Conservation (phyloP, 805 yeast species). For the Wickerhamiella kurtzmanii region DNA sequence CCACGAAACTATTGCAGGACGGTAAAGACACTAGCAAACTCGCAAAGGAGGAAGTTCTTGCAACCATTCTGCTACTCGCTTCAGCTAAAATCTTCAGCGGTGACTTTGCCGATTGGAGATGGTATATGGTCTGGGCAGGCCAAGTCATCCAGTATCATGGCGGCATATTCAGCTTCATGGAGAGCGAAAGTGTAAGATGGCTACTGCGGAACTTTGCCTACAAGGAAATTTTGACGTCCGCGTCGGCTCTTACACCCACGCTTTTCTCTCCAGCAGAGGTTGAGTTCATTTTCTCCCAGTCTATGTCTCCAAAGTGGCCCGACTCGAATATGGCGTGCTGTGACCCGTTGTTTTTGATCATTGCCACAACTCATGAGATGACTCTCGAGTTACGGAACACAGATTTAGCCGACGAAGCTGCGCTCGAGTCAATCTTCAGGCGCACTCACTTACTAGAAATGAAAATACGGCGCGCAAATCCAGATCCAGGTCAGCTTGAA, state of each 20-base stretch:
- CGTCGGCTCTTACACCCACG: slow-evolving; percentile 40
- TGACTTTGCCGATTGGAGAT: slow-evolving; percentile 64
- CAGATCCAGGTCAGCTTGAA: slow-evolving; percentile 36
- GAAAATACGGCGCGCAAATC: slow-evolving; percentile 38
- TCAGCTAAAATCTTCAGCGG: slow-evolving; percentile 76
- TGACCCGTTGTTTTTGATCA: slow-evolving; percentile 45
- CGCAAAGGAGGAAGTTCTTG: slow-evolving; percentile 33
- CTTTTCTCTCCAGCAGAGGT: slow-evolving; percentile 38
- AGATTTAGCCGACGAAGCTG: slow-evolving; percentile 7
- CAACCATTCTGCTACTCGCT: slow-evolving; percentile 52
- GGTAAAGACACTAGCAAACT: slow-evolving; percentile 7
- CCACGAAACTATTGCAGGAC: slow-evolving; percentile 14
- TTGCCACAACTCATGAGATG: slow-evolving; percentile 56
- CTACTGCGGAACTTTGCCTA: slow-evolving; percentile 65
- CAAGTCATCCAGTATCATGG: slow-evolving; percentile 47
- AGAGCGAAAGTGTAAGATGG: slow-evolving; percentile 51
- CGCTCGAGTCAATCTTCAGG: slow-evolving; percentile 9
- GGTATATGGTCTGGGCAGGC: slow-evolving; percentile 52
- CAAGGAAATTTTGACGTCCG: slow-evolving; percentile 60
- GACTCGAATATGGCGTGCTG: slow-evolving; percentile 67
- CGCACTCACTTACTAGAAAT: slow-evolving; percentile 31
- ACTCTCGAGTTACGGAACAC: slow-evolving; percentile 31
- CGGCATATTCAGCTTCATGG: slow-evolving; percentile 42
- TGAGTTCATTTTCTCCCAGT: slow-evolving; percentile 10
- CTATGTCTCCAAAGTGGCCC: slow-evolving; percentile 26